phyloP scores from a whole-genome alignment of 805 yeast species.

The Candida odintsovae region DNA sequence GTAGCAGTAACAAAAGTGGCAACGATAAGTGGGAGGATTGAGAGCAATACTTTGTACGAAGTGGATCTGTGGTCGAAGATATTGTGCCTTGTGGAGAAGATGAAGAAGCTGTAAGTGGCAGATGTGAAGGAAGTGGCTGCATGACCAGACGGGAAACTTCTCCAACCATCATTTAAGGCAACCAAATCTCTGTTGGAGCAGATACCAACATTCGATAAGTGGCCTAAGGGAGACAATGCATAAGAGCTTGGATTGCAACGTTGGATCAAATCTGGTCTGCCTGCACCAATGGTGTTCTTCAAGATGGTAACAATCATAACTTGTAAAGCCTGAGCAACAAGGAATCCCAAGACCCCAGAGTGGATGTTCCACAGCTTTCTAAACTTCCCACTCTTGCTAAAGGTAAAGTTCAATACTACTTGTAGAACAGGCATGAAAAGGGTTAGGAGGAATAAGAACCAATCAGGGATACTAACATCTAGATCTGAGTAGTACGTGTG shows the following conservation, averaged over 20 bases:
- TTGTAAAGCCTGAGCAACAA: slow-evolving; percentile 34
- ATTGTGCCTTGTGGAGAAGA: slow-evolving; percentile 29
- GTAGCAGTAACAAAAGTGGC: slow-evolving; percentile 34
- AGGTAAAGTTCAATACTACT: slow-evolving; percentile 17
- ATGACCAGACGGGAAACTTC: slow-evolving; percentile 57
- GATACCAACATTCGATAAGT: slow-evolving; percentile 38
- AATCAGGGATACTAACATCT: slow-evolving; percentile 26
- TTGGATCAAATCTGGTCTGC: slow-evolving; percentile 47
- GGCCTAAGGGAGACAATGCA: slow-evolving; percentile 28
- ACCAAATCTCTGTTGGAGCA: slow-evolving; percentile 35
- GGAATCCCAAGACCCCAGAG: slow-evolving; percentile 28
- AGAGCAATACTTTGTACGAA: slow-evolving; percentile 27
- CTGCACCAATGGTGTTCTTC: slow-evolving; percentile 43
- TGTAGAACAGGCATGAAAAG: slow-evolving; percentile 29
- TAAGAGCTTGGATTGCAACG: slow-evolving; percentile 39
- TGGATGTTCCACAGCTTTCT: slow-evolving; percentile 38
- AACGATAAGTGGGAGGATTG: slow-evolving; percentile 30
- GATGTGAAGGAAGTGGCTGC: slow-evolving; percentile 47
- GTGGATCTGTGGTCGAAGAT: slow-evolving; percentile 32
- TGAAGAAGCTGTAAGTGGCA: slow-evolving; percentile 30
- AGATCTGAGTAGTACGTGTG: slow-evolving; percentile 30
- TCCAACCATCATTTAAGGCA: slow-evolving; percentile 43
- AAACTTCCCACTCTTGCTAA: slow-evolving; percentile 13
- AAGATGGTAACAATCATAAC: slow-evolving; percentile 35
- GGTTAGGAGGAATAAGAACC: slow-evolving; percentile 26